Base-by-base conservation (phyloP, 2,329 filamentous ascomycete genomes). In the Phyllosticta citrichinensis region DNA sequence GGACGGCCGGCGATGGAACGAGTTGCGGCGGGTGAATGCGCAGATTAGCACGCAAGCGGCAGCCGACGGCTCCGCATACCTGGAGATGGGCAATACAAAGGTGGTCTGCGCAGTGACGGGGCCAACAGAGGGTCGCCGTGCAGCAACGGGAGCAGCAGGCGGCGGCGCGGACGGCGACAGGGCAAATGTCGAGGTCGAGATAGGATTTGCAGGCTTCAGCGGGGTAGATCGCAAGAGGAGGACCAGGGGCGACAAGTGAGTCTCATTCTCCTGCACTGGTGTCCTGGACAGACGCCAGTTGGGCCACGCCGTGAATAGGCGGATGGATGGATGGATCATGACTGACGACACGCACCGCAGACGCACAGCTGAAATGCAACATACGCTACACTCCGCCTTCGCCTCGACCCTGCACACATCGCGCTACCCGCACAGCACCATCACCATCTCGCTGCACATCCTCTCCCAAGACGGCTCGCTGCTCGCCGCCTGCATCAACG, bases 61-160 rank as follows among this genome's bases (percentile, higher is more conserved):
- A 56, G 91, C 92, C 60, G 94, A 97, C 68, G 94, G 94, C 40
- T 96, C 89, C 53, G 90, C 88, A 64, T 96, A 96, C 75, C 85
- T 97, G 62, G 91, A 96, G 73, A 96, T 96, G 87, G 94, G 94
- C 68, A 96, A 97, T 76, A 99, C 94, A 22, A 94, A 96, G 72
- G 87, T 99, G 67, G 89, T 97, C 76, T 97, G 93, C 76, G 91
- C 92, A 24, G 87, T 99, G 55, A 85, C 87, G 1, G 94, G 94
- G 0, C 94, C 94, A 0, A 85, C 83, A 47, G 94, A 99, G 75
- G 81, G 82, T 56, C 75, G 81, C 66, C 74, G 78, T 2, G 27
- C 24, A 11, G 19, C 27, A 3, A 27, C 17, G 12, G 55, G 55
- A 35, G 52, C 27, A 1, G 55, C n/a, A 1, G 53, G 53, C 53